phyloP scores from a whole-genome alignment of 106 monocot genomes.

The Dioscorea dumetorum region DNA sequence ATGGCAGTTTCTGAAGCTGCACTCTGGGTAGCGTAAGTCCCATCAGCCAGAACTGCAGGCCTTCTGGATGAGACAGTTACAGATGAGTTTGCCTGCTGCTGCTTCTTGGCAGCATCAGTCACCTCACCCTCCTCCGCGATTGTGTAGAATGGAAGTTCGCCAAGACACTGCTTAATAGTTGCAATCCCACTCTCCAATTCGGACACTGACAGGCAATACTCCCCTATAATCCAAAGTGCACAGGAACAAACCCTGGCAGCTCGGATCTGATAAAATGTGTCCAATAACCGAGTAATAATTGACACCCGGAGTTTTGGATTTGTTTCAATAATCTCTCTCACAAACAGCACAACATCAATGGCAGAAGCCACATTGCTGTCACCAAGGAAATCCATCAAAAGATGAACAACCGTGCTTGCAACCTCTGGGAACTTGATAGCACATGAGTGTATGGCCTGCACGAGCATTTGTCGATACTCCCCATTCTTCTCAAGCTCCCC shows the following conservation, averaged over 20 bases:
- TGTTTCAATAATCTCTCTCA: constrained; percentile 85
- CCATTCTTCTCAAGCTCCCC: constrained; percentile 82
- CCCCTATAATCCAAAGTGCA: constrained; percentile 88
- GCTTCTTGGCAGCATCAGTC: constrained; percentile 30
- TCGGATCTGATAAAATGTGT: constrained; percentile 87
- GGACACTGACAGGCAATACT: constrained; percentile 79
- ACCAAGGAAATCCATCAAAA: constrained; percentile 90
- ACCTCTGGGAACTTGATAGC: constrained; percentile 93
- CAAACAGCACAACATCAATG: constrained; percentile 78
- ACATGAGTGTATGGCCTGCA: constrained; percentile 85
- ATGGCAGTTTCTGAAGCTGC: constrained; percentile 67
- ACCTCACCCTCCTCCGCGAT: constrained; percentile 43
- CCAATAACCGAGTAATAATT: constrained; percentile 71
- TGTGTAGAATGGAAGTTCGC: constrained; percentile 84
- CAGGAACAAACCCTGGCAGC: constrained; percentile 80
- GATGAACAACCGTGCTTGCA: constrained; percentile 79
- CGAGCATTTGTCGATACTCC: constrained; percentile 88
- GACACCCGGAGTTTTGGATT: constrained; percentile 86
- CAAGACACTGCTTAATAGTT: constrained; percentile 87
- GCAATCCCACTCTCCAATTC: constrained; percentile 78
- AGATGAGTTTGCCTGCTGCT: constrained; percentile 34
- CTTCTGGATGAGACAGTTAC: constrained; percentile 65
- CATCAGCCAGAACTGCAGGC: constrained; percentile 82
- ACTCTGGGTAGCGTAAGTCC: constrained; percentile 95
- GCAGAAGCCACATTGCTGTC: constrained; percentile 85